Conservation (phyloP, 805 yeast species). For the Candida yuanshanica region DNA sequence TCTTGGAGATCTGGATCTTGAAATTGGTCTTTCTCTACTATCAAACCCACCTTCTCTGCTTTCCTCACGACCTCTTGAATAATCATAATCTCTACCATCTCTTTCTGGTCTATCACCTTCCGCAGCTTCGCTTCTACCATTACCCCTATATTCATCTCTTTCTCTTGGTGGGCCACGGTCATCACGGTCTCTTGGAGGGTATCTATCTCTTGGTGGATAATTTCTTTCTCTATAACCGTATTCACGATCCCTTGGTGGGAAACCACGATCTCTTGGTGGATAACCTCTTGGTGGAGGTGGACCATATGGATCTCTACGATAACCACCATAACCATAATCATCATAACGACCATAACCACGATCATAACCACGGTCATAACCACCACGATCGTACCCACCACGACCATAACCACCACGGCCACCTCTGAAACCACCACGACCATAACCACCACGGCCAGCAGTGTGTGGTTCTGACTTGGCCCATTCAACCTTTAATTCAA, state of each 20-base stretch:
- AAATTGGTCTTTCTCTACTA: conserved; percentile 16
- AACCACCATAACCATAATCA: conserved; percentile 5
- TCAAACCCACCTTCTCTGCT: conserved; percentile 16
- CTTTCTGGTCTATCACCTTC: conserved; percentile 4
- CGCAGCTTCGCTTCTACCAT: conserved; percentile 6
- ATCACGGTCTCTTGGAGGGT: conserved; percentile 5
- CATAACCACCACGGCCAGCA: conserved; percentile 27
- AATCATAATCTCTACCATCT: conserved; percentile 4
- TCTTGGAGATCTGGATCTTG: conserved; percentile 28
- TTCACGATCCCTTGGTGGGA: conserved; percentile 6
- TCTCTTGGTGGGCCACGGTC: conserved; percentile 12
- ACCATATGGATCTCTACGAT: conserved; percentile 13
- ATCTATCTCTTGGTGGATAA: conserved; percentile 13
- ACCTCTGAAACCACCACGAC: conserved; percentile 14
- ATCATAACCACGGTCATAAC: conserved; percentile 8
- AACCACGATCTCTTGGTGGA: not conserved
- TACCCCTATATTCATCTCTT: conserved; percentile 15
- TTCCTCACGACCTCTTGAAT: conserved; percentile 10
- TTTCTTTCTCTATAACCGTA: conserved; percentile 12
- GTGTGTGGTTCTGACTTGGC: conserved; percentile 51
- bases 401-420: conserved; percentile 11
- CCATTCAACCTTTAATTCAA: conserved; percentile 44
- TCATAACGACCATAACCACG: conserved; percentile 7
- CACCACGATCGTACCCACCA: conserved; percentile 2
- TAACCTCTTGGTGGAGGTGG: conserved; percentile 11